Evolutionary conservation across 179 eudicot genomes (phyloP).

Genomic region (Actinidia chinensis): DNA sequence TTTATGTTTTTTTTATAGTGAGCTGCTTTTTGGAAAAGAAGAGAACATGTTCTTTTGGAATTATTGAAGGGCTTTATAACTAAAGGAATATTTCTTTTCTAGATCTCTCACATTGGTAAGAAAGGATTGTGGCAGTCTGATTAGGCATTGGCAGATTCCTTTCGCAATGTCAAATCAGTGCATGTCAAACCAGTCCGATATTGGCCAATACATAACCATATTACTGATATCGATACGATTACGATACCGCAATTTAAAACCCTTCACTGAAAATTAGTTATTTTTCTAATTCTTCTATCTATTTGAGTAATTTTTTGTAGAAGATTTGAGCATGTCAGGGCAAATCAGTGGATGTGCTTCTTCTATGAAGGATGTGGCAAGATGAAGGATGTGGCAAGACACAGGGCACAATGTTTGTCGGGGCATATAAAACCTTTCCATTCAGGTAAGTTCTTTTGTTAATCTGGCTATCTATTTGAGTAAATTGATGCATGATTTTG

Average conservation of each 20-base stretch:
- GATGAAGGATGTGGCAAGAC: too few species aligned
- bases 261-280: too few species aligned
- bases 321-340: too few species aligned
- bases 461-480: not conserved
- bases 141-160: constrained; percentile 17
- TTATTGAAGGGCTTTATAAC: constrained; percentile 37
- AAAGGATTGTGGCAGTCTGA: constrained; percentile 19
- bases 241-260: too few species aligned
- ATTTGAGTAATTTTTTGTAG: too few species aligned
- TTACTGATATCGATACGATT: too few species aligned
- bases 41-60: constrained; percentile 56
- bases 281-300: too few species aligned
- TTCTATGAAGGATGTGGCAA: too few species aligned
- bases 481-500: not conserved
- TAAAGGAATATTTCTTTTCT: constrained; percentile 29
- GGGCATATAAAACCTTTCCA: not conserved
- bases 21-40: constrained; percentile 12
- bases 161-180: too few species aligned
- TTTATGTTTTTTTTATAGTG: constrained; percentile 22
- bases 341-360: constrained; percentile 8
- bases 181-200: too few species aligned
- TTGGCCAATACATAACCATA: too few species aligned
- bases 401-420: not conserved
- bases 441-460: not conserved
- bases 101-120: constrained; percentile 24